Conservation (phyloP, 78 protist species). For the Speleostelium caveatum region DNA sequence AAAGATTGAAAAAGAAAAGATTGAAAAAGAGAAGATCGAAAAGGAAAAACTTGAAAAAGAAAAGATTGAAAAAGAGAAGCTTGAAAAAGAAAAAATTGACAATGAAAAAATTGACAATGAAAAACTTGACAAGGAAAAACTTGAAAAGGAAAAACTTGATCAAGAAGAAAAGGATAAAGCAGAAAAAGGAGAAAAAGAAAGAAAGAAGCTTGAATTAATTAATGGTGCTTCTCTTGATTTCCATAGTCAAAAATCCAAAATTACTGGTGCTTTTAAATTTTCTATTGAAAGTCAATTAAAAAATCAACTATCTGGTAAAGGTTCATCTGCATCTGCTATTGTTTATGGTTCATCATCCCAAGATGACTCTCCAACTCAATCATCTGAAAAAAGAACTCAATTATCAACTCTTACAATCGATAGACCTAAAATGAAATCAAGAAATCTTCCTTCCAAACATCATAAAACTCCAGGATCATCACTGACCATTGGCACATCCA, state of each 20-base stretch:
- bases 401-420: conserved; percentile 24
- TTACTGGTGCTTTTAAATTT: conserved; percentile 43
- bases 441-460: conserved; percentile 46
- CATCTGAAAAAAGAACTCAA: not conserved
- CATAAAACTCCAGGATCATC: conserved; percentile 16
- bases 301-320: conserved; percentile 21
- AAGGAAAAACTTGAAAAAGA: conserved; percentile 46
- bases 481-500: not conserved
- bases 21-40: conserved; percentile 13
- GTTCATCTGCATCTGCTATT: not conserved
- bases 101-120: not conserved
- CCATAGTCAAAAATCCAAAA: not conserved
- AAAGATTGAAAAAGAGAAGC: not conserved
- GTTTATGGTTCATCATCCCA: not conserved
- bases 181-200: conserved; percentile 14
- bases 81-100: conserved; percentile 8
- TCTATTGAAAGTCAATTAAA: conserved; percentile 48
- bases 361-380: not conserved
- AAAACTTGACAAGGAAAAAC: not conserved
- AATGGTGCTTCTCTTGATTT: not conserved
- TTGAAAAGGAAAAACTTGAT: not conserved
- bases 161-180: conserved; percentile 4
- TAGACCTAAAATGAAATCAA: conserved; percentile 45
- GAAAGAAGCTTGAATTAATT: not conserved
- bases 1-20: not conserved